phyloP scores from a whole-genome alignment of 208 protist genomes.

The Acanthamoeba lenticulata region DNA sequence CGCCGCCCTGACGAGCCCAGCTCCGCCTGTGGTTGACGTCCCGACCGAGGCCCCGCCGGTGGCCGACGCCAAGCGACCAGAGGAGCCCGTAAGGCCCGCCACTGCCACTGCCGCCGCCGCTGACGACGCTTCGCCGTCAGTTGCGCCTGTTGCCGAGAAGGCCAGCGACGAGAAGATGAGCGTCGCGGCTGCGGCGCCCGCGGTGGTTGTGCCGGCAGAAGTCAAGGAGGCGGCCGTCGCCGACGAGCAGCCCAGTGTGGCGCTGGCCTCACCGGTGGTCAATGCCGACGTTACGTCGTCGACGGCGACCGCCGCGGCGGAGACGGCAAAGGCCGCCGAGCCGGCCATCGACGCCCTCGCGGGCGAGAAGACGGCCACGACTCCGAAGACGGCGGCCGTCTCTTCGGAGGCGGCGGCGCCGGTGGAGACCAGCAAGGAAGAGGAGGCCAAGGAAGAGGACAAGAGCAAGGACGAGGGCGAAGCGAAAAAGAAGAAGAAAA shows the following conservation, averaged over 20 bases:
- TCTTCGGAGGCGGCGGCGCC: background rate
- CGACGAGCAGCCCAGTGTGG: no score
- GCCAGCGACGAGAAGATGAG: no score
- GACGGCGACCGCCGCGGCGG: no score
- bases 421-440: background rate
- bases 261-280: background rate
- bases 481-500: no score
- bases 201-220: no score
- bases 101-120: background rate
- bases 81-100: background rate
- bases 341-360: background rate
- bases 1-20: background rate
- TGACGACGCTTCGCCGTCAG: no score
- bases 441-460: background rate
- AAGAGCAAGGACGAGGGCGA: background rate
- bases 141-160: no score
- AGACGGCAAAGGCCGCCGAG: background rate
- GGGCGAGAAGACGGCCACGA: background rate
- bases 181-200: no score
- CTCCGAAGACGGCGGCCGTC: background rate
- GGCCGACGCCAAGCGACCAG: background rate
- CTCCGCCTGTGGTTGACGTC: background rate
- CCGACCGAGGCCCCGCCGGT: background rate
- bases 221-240: no score
- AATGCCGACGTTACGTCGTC: background rate